These are phyloP conservation scores for Oehlia diaphana DNA, from an alignment of 192 early-diverging fungal genomes.

Conservation along the genomic window DNA sequence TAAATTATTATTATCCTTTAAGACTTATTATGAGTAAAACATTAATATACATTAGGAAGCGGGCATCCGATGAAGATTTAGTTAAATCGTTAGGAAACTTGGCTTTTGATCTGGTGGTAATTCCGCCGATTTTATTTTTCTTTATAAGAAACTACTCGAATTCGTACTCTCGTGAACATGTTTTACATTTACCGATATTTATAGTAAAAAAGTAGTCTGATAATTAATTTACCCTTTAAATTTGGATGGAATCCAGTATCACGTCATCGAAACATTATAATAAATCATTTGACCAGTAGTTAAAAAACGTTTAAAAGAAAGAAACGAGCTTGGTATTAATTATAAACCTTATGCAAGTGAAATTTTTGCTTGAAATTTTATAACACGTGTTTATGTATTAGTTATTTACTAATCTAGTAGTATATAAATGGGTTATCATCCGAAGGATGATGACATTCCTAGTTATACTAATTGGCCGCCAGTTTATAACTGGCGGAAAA, in stretches of 20 bases:
- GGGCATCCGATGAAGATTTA: not conserved
- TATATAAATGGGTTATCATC: too few relatives aligned
- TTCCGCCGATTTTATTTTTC: not conserved
- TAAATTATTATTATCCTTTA: too few relatives aligned
- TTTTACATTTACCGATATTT: too few relatives aligned
- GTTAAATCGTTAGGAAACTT: not conserved
- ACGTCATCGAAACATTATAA: not conserved
- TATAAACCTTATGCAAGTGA: not conserved
- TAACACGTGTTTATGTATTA: too few relatives aligned
- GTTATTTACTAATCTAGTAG: too few relatives aligned
- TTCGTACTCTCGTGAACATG: not conserved
- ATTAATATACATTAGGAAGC: too few relatives aligned
- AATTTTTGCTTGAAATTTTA: not conserved
- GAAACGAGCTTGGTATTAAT: not conserved
- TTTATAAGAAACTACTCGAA: not conserved
- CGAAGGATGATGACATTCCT: too few relatives aligned
- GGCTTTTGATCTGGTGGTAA: not conserved
- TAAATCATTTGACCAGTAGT: not conserved
- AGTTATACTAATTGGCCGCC: too few relatives aligned
- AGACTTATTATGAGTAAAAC: too few relatives aligned
- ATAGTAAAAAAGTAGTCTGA: too few relatives aligned
- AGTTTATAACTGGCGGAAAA: too few relatives aligned
- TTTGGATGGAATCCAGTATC: not conserved
- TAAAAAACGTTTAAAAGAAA: not conserved
- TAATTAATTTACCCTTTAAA: not conserved